Conservation (phyloP, 1,139 yeast genomes). For the Saccharomycopsis crataegensis region DNA sequence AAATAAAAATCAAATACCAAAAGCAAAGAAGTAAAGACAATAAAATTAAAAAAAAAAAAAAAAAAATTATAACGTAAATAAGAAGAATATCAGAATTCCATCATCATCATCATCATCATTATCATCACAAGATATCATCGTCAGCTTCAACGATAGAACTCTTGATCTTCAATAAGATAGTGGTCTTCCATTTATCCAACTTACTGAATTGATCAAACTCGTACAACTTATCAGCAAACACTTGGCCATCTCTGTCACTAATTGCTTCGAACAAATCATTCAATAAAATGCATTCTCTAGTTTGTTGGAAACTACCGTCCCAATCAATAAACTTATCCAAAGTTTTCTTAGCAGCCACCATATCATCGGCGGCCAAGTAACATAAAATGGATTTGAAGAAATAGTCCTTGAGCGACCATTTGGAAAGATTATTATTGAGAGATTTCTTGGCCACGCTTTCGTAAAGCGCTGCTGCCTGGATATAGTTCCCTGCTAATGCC, state of each 20-base stretch:
- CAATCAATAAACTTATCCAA: constrained; percentile 55
- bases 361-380: constrained; percentile 68
- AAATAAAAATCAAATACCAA: no score
- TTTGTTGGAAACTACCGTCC: constrained; percentile 71
- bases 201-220: constrained; percentile 85
- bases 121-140: constrained; percentile 38
- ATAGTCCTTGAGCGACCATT: constrained; percentile 91
- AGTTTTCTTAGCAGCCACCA: constrained; percentile 76
- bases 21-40: no score
- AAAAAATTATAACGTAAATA: background rate
- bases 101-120: background rate
- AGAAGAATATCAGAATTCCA: no score
- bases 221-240: constrained; percentile 64
- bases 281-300: constrained; percentile 70
- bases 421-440: constrained; percentile 66
- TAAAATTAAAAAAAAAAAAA: no score
- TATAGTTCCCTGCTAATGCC: constrained; percentile 70
- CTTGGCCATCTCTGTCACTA: constrained; percentile 73
- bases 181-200: constrained; percentile 90
- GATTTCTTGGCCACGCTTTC: constrained; percentile 72
- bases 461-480: constrained; percentile 67
- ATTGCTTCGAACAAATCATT: constrained; percentile 63
- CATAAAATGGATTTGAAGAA: constrained; percentile 79
- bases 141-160: constrained; percentile 66
- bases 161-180: constrained; percentile 31